phyloP scores from a whole-genome alignment of 208 protist species.

The Vickermania spadyakhi region DNA sequence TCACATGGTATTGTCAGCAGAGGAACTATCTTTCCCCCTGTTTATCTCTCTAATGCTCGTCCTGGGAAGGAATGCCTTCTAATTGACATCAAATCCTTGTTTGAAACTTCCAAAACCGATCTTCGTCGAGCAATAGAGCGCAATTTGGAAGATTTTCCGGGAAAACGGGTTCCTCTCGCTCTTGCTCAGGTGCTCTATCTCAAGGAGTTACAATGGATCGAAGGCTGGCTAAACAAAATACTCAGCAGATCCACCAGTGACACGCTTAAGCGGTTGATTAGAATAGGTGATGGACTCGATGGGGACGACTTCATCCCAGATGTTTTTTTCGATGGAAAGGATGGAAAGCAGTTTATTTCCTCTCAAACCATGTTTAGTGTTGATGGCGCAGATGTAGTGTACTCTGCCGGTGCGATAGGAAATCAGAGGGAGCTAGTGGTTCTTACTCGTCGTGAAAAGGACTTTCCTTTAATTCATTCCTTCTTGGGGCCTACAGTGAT shows the following conservation, averaged over 20 bases:
- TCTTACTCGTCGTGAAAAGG: slow-evolving; percentile 18
- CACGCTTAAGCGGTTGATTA: slow-evolving; percentile 19
- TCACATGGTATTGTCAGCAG: slow-evolving; percentile 31
- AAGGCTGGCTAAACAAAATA: slow-evolving; percentile 26
- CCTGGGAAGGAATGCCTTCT: background rate
- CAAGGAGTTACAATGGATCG: slow-evolving; percentile 57
- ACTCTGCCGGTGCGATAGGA: slow-evolving; percentile 44
- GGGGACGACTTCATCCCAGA: slow-evolving; percentile 50
- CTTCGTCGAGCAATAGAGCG: slow-evolving; percentile 12
- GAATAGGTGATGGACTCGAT: slow-evolving; percentile 23
- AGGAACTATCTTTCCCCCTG: background rate
- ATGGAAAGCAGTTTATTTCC: background rate
- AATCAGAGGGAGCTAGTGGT: slow-evolving; percentile 52
- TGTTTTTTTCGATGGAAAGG: slow-evolving; percentile 15
- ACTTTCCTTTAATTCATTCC: slow-evolving; percentile 28
- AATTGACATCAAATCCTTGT: slow-evolving; percentile 9
- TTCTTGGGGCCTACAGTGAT: slow-evolving; percentile 17
- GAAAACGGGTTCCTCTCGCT: background rate
- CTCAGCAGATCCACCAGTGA: slow-evolving; percentile 21
- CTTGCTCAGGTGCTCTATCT: slow-evolving; percentile 16
- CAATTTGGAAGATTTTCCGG: slow-evolving; percentile 3
- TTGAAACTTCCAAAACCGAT: slow-evolving; percentile 12
- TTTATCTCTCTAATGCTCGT: background rate
- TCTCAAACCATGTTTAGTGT: background rate
- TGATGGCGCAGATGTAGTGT: slow-evolving; percentile 7